Base-by-base conservation (phyloP, 192 early-diverging fungal genomes). In the Backusella sp. region DNA sequence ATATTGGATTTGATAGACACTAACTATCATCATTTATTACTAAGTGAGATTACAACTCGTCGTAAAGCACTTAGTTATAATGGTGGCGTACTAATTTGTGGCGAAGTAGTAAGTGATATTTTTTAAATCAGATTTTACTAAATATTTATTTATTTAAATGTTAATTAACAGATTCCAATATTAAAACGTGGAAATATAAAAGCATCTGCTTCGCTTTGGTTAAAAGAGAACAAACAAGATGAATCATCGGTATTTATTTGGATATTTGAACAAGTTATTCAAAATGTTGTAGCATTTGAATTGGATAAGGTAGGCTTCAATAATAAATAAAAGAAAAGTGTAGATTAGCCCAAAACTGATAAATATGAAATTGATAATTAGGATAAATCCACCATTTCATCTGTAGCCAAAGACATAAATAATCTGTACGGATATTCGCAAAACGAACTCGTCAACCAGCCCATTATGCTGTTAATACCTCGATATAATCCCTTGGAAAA, bases 201-300 rank as follows among this genome's bases (percentile, higher is more conserved):
- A 17, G 83, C 87, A 23, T 84, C 90, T 42, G 89, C 87, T 32
- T 87, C 86, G 19, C 77, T 91, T 23, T 91, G 90, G 90, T 82
- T 91, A 56, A 91, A 91, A 44, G 84, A 83, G 35, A 87, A 88
- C 65, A 83, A 68, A 66, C 83, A 84, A 56, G 76, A 78, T 53
- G 88, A 83, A 1, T 69, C 83, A 49, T 70, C 80, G 0, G 73
- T 91, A 17, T 85, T 85, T 32, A 91, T 91, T 15, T 91, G 89
- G 89, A 88, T 91, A 26, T 86, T 91, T 72, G 88, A 91, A 73
- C 84, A 89, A 70, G 86, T 89, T 32, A 76, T 80, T 34, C 88
- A 91, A 74, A 77, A 73, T 15, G 36, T 73, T 12, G 76, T 77
- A 7, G 34, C 46, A 26, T 46, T 77, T 14, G 14, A 65, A 21